Evolutionary conservation across 441 rosid species (phyloP).

Genomic region (Melastoma candidum): DNA sequence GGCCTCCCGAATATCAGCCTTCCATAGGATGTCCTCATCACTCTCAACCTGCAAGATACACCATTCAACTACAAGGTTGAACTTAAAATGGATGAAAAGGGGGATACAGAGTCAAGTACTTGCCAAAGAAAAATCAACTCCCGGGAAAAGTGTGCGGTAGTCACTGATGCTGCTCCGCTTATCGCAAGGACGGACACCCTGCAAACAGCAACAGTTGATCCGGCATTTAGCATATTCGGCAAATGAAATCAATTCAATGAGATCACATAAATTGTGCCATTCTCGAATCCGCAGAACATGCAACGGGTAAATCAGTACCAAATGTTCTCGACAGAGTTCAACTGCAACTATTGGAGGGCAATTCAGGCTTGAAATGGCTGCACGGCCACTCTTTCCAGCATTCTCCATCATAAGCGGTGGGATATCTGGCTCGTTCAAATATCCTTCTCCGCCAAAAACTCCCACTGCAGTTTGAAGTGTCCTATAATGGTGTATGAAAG

Average conservation of each 20-base stretch:
- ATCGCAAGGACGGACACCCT: slow-evolving; percentile 75
- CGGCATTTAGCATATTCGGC: slow-evolving; percentile 32
- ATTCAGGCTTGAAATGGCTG: slow-evolving; percentile 54
- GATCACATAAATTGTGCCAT: not conserved
- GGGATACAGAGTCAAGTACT: slow-evolving; percentile 4
- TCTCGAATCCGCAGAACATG: not conserved
- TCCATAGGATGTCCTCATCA: slow-evolving; percentile 58
- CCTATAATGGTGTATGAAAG: slow-evolving; percentile 23
- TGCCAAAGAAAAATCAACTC: slow-evolving; percentile 62
- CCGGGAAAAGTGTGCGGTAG: slow-evolving; percentile 35
- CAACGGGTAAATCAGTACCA: slow-evolving; percentile 31
- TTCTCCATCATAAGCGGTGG: slow-evolving; percentile 61
- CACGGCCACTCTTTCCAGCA: slow-evolving; percentile 39
- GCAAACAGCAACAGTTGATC: not conserved
- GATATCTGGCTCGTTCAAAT: slow-evolving; percentile 31
- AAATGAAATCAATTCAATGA: not conserved
- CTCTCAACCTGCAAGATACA: slow-evolving; percentile 38
- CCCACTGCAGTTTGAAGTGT: slow-evolving; percentile 87
- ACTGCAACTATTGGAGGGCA: slow-evolving; percentile 63
- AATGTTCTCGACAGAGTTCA: slow-evolving; percentile 82
- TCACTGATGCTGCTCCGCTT: slow-evolving; percentile 41
- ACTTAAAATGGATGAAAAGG: not conserved
- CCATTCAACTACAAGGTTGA: too few relatives aligned
- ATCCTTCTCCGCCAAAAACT: slow-evolving; percentile 60
- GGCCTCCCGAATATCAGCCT: slow-evolving; percentile 36